Conservation (phyloP, 495 filamentous ascomycete genomes). For the Tuber borchii region DNA sequence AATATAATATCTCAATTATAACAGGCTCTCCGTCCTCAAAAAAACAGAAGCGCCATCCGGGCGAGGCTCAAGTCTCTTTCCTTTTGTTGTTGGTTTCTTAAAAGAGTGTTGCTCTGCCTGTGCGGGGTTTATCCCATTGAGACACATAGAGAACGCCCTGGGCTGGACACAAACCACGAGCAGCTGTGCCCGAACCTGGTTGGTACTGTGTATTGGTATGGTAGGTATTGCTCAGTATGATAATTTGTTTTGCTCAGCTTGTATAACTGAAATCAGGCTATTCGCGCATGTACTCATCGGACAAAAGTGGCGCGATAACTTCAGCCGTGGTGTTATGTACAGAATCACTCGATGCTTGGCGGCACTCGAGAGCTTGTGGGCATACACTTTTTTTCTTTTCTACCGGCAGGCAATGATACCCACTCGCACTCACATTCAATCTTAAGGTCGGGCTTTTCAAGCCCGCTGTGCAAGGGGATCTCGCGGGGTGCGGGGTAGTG, state of each 20-base stretch:
- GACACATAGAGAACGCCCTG: not conserved
- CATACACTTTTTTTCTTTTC: not conserved
- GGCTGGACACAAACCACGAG: not conserved
- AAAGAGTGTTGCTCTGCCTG: not conserved
- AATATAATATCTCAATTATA: not conserved
- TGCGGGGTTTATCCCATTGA: not conserved
- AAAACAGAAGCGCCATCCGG: not conserved
- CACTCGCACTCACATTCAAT: not conserved
- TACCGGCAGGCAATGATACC: not conserved
- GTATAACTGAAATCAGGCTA: not conserved
- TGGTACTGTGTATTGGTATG: not conserved
- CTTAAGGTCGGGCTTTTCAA: not conserved
- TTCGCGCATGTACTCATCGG: not conserved
- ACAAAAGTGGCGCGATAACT: not conserved
- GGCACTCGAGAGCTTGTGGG: not conserved
- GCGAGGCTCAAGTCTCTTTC: not conserved
- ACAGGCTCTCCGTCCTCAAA: not conserved
- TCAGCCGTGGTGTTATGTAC: not conserved
- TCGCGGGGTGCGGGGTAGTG: not conserved
- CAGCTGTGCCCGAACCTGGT: not conserved
- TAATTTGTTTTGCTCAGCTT: not conserved
- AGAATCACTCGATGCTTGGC: not conserved
- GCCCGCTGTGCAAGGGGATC: not conserved
- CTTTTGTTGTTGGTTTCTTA: not conserved
- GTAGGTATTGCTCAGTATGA: not conserved